Base-by-base conservation (phyloP, 2,329 filamentous ascomycete genomes). In the Trichophyton schoenleinii region DNA sequence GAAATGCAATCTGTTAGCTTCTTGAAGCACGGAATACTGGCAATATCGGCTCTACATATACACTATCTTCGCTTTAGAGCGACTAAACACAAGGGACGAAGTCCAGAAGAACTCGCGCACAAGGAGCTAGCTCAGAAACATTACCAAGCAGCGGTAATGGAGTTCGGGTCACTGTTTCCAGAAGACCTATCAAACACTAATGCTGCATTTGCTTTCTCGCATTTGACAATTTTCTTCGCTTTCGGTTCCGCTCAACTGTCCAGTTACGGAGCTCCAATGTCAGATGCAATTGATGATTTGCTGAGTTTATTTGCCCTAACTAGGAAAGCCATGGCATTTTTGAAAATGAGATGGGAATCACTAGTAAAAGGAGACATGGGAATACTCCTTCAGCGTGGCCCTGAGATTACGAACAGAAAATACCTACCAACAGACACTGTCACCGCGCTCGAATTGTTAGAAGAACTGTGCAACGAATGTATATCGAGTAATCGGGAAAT, bases 11-110 rank as follows among this genome's bases (percentile, higher is more conserved):
- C 63, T 25, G 61, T 63, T 42, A 63, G 62, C 5, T 69, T 67
- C 58, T 58, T 70, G 8, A 70, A 68, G 65, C 63, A 69, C 59
- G 59, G 66, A n/a, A 57, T 69, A 15, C 65, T 70, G 8, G 67
- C 68, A 11, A 42, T 64, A 22, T 67, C 67, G 4, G 66, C 68
- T 18, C 64, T 68, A 1, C 67, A 70, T 58, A 63, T 68, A n/a
- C 58, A 58, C 5, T 55, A 67, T 55, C 57, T 57, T 18, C 57
- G 57, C 11, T 59, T 36, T n/a, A 36, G 25, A 59, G 28, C 57
- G 15, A 34, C 38, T 18, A 34, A 59, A 9, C 58, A 52, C 2
- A 58, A 61, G 8, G 52, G 36, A 3, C 36, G 25, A 3, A 25
- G 42, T 18, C 8, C n/a, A 6, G 13, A 55, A 18, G 52, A 42